These are phyloP conservation scores for Thelonectria discophora DNA, from an alignment of 2,329 filamentous ascomycete species.

Conservation along the genomic window DNA sequence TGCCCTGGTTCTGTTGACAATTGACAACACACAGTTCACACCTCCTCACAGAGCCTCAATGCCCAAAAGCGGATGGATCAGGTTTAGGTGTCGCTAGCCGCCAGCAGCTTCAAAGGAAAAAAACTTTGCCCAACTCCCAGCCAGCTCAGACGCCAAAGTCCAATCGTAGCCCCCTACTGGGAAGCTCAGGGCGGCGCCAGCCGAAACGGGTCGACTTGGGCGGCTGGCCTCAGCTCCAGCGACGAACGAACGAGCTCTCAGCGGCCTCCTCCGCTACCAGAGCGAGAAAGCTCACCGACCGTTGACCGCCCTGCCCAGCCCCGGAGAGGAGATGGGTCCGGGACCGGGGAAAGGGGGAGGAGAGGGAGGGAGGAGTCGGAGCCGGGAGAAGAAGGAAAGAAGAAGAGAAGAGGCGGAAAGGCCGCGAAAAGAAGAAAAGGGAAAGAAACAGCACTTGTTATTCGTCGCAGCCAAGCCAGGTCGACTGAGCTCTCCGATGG, in stretches of 20 bases:
- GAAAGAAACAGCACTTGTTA: not conserved
- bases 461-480: not conserved
- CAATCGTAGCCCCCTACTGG: slow-evolving; percentile 25
- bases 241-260: not conserved
- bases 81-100: slow-evolving; percentile 32
- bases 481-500: slow-evolving; percentile 30
- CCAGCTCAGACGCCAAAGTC: slow-evolving; percentile 19
- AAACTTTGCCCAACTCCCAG: slow-evolving; percentile 33
- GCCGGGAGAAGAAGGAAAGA: not conserved
- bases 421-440: not conserved
- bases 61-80: slow-evolving; percentile 23
- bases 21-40: slow-evolving; percentile 33
- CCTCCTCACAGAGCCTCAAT: slow-evolving; percentile 34
- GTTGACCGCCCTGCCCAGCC: slow-evolving; percentile 1
- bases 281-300: slow-evolving; percentile 5
- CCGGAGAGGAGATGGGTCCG: slow-evolving; percentile 14
- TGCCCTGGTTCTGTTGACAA: slow-evolving; percentile 16
- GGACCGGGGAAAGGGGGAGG: slow-evolving; percentile 1
- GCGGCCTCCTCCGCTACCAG: slow-evolving; percentile 6
- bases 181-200: slow-evolving; percentile 28
- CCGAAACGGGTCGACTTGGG: slow-evolving; percentile 13
- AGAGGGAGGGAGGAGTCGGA: not conserved
- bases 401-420: not conserved
- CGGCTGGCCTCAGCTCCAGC: slow-evolving; percentile 18
- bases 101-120: slow-evolving; percentile 31